phyloP scores from a whole-genome alignment of 805 yeast genomes.

The Candida boleticola region DNA sequence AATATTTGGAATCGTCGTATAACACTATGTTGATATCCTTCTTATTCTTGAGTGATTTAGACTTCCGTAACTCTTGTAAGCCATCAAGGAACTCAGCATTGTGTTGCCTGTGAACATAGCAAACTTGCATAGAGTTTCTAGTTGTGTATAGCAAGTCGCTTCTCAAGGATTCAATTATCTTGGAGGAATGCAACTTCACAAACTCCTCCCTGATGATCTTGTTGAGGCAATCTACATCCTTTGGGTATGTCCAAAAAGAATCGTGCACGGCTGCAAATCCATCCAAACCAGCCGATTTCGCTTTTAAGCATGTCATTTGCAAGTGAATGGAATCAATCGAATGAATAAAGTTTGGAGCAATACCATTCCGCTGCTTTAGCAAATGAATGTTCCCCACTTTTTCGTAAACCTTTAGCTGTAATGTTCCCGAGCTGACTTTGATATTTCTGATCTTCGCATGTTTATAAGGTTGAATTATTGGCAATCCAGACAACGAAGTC shows the following conservation, averaged over 20 bases:
- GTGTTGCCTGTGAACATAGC: conserved; percentile 23
- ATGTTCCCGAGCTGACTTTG: neutral
- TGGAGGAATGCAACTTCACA: conserved; percentile 29
- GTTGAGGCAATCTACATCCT: conserved; percentile 26
- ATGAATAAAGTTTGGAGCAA: conserved; percentile 45
- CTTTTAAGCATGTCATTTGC: conserved; percentile 31
- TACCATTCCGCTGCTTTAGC: conserved; percentile 32
- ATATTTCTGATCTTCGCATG: conserved; percentile 8
- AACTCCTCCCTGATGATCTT: conserved; percentile 31
- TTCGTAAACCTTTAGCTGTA: conserved; percentile 14
- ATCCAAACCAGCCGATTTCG: conserved; percentile 13
- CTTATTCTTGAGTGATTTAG: neutral
- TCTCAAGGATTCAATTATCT: conserved; percentile 22
- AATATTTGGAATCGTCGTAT: neutral
- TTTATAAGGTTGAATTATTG: conserved; percentile 37
- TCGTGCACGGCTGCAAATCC: conserved; percentile 42
- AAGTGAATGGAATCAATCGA: conserved; percentile 41
- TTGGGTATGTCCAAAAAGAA: conserved; percentile 43
- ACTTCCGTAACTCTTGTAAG: neutral
- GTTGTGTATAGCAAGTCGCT: conserved; percentile 24
- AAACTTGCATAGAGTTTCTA: conserved; percentile 28
- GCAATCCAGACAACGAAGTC: conserved; percentile 41
- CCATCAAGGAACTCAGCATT: conserved; percentile 9
- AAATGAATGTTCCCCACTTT: conserved; percentile 22
- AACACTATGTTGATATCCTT: neutral